Base-by-base conservation (phyloP, 768 basidiomycete genomes). In the Strobilomyces dryophilus region DNA sequence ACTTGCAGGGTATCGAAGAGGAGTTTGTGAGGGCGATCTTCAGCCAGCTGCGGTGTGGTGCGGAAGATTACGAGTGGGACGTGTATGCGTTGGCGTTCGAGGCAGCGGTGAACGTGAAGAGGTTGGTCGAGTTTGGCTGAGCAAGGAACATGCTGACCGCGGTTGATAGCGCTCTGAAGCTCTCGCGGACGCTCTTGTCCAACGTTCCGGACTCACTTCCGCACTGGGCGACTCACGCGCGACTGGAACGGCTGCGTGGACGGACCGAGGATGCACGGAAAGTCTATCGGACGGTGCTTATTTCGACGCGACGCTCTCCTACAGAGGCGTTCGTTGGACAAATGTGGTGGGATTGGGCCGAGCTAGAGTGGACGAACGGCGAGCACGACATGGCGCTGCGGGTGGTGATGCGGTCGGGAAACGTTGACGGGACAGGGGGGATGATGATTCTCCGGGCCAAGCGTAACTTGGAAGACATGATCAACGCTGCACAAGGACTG, bases 311-410 rank as follows among this genome's bases (percentile, higher is more conserved):
- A 3, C 68, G 72, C 24, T 47, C 67, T 15, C 61, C 68, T 7
- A 68, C 65, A 11, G 67, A 71, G 31, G 62, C 63, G 5, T 77
- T 73, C 31, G 62, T 70, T 15, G 73, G 77, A 20, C 66, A 66
- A 51, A 64, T 92, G 55, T 92, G 87, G 87, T 90, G 84, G 83
- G 81, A 85, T 59, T 92, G 89, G 87, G 86, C 84, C 1, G 85
- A 92, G 60, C 79, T 89, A 78, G 89, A 91, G 67, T 93, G 90
- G 90, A 65, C 89, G 11, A 66, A 73, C 14, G 78, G 81, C 1
- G 60, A 76, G 31, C 63, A 72, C 18, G 76, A 80, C 31, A 73
- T 76, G 32, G 77, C 84, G 14, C 64, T 82, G 35, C 70, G 75
- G 34, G 74, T 87, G 31, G 74, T 84, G 40, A 65, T 85, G 42